A percentile compares a stretch with the other conserved stretches of the same genome.
These are phyloP conservation scores for Cryptosporidium andersoni DNA, from an alignment of 169 alveolate species.

Conservation along the genomic window DNA sequence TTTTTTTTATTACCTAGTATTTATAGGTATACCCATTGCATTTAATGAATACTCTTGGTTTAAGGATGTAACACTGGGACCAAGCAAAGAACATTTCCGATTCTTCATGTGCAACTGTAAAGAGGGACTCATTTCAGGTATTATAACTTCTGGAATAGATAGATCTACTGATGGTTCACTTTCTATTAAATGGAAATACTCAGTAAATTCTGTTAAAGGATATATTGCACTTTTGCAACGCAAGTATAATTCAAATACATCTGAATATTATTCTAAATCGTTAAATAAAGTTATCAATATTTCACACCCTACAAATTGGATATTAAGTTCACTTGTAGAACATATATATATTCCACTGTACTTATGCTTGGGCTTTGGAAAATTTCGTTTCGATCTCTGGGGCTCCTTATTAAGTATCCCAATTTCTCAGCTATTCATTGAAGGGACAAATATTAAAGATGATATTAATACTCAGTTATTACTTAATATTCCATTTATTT, in stretches of 20 bases:
- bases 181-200: slow-evolving; percentile 38
- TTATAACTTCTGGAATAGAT: no score
- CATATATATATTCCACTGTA: slow-evolving; percentile 19
- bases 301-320: slow-evolving; percentile 5
- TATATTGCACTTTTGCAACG: neutral
- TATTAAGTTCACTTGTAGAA: slow-evolving; percentile 13
- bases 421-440: slow-evolving; percentile 4
- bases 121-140: no score
- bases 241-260: no score
- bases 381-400: slow-evolving; percentile 34
- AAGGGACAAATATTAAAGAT: neutral
- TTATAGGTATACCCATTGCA: no score
- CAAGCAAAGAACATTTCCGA: no score
- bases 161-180: neutral
- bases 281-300: slow-evolving; percentile 18
- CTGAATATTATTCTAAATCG: no score
- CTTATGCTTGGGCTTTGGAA: slow-evolving; percentile 1
- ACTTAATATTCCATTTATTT: slow-evolving; percentile 5
- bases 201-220: slow-evolving; percentile 51
- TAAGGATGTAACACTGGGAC: no score
- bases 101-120: no score
- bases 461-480: neutral
- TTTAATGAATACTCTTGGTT: no score
- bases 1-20: no score
- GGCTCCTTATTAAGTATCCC: slow-evolving; percentile 41